Base-by-base conservation (phyloP, 2,329 filamentous ascomycete species). In the Pseudopyrenochaeta lycopersici region DNA sequence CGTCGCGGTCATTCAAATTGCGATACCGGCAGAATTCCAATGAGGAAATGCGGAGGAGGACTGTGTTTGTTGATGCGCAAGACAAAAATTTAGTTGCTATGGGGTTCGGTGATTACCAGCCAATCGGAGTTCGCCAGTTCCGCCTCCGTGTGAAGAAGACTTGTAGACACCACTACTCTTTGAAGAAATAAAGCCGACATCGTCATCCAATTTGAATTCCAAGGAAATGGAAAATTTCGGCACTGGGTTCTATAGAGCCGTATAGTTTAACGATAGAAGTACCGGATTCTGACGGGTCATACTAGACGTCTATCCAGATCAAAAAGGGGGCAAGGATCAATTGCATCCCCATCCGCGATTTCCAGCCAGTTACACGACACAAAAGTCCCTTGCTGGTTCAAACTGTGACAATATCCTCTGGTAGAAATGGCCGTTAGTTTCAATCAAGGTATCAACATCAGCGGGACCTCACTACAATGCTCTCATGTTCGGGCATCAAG, bases 31-130 rank as follows among this genome's bases (percentile, higher is more conserved):
- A 29, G 32, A 30, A 44, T 21, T 44, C 55, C 56, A 64, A 62
- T 60, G 51, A 45, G 40, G 43, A 20, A 39, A 39, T 42, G 46
- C 29, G 14, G 43, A 35, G 33, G 45, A 41, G 43, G 32, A 32
- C 33, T 32, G 23, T 67, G 62, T 68, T 66, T 68, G 64, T 68
- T 68, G 60, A 65, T 53, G 56, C 44, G 27, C 42, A 30, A 39
- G 45, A 43, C 46, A 53, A 54, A 39, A 55, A 55, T 58, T 50
- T 42, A 46, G 40, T 59, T 54, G 53, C 49, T 43, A 40, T 21
- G 45, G 27, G n/a, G 20, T 43, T 47, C 41, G 18, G 40, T 27
- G 40, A 9, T 5, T 10, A 12, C 20, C 21, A 11, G 33, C 32
- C 44, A 55, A 55, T 52, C 52, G 44, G 52, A 38, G 44, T 14